Percentiles rank a stretch among this genome's conserved stretches.
phyloP scores from a whole-genome alignment of 1,139 yeast genomes.

The Spencermartinsiella ligniputridi region DNA sequence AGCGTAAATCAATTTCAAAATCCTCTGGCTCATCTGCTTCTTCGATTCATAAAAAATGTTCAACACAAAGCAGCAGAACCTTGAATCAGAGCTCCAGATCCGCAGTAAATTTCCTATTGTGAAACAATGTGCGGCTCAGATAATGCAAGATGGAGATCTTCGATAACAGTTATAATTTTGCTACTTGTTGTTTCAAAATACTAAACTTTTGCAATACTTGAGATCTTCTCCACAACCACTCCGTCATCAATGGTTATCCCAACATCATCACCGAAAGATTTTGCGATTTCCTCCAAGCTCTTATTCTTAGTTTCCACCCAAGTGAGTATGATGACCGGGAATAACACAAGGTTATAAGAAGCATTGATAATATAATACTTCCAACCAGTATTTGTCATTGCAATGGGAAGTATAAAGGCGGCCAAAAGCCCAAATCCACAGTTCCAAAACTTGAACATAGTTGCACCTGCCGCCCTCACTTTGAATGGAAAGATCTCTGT shows the following conservation, averaged over 20 bases:
- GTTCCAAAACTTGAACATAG: conserved; percentile 1
- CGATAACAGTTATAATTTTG: too few species aligned
- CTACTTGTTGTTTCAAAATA: too few species aligned
- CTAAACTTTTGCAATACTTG: neutral
- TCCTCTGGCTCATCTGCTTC: too few species aligned
- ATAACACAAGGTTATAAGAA: neutral
- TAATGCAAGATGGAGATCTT: too few species aligned
- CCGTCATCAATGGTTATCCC: conserved; percentile 36
- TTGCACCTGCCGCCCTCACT: neutral
- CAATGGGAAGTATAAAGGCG: neutral
- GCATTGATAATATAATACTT: conserved; percentile 34
- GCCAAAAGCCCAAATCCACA: conserved; percentile 2
- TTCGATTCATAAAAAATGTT: too few species aligned
- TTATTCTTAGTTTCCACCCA: conserved; percentile 67
- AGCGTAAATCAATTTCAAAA: too few species aligned
- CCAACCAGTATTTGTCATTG: conserved; percentile 33
- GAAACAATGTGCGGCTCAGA: too few species aligned
- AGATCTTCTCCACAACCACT: neutral
- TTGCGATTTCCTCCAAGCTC: conserved; percentile 53
- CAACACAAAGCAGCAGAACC: too few species aligned
- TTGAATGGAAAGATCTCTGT: neutral
- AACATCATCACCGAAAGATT: conserved; percentile 29
- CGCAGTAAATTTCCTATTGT: too few species aligned
- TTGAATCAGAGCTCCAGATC: too few species aligned
- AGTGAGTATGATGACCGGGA: conserved; percentile 32